Percentiles rank a stretch among this genome's conserved stretches.
phyloP scores from a whole-genome alignment of 257 asterid genomes.

The Primulina eburnea region DNA sequence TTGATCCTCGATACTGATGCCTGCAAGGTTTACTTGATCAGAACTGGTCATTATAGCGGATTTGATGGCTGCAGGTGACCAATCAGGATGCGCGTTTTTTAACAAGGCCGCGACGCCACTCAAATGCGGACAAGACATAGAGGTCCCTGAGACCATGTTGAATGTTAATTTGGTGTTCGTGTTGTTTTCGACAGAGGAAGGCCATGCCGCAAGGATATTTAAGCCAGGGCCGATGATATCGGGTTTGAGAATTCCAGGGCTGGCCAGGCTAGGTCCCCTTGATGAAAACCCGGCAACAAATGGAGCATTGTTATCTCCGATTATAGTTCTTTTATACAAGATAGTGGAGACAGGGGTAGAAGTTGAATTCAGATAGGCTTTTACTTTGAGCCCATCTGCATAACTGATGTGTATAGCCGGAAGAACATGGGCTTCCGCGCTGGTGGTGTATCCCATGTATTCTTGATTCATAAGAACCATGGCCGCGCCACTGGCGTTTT shows the following conservation, averaged over 20 bases:
- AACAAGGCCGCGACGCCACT: constrained; percentile 47
- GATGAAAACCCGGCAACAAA: constrained; percentile 43
- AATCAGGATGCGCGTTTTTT: constrained; percentile 44
- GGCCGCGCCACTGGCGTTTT: constrained; percentile 46
- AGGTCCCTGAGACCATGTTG: constrained; percentile 47
- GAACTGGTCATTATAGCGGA: constrained; percentile 54
- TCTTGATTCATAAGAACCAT: constrained; percentile 45
- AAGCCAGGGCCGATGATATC: constrained; percentile 53
- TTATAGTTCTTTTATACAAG: constrained; percentile 32
- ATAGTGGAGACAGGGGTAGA: constrained; percentile 31
- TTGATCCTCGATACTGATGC: constrained; percentile 33
- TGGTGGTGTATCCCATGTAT: constrained; percentile 25
- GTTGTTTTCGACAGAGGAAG: constrained; percentile 33
- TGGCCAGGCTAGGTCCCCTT: constrained; percentile 43
- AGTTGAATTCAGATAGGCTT: constrained; percentile 38
- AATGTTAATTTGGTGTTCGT: constrained; percentile 28
- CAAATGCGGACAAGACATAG: constrained; percentile 58
- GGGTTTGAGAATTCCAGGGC: constrained; percentile 51
- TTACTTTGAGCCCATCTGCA: constrained; percentile 31
- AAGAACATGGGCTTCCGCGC: constrained; percentile 42
- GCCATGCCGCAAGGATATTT: constrained; percentile 51
- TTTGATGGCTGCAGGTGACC: constrained; percentile 57
- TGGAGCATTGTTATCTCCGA: constrained; percentile 33
- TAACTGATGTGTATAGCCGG: constrained; percentile 45
- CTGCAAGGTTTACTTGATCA: constrained; percentile 10